Conservation (phyloP, 2,329 filamentous ascomycete species). For the Cryphonectria carpinicola region DNA sequence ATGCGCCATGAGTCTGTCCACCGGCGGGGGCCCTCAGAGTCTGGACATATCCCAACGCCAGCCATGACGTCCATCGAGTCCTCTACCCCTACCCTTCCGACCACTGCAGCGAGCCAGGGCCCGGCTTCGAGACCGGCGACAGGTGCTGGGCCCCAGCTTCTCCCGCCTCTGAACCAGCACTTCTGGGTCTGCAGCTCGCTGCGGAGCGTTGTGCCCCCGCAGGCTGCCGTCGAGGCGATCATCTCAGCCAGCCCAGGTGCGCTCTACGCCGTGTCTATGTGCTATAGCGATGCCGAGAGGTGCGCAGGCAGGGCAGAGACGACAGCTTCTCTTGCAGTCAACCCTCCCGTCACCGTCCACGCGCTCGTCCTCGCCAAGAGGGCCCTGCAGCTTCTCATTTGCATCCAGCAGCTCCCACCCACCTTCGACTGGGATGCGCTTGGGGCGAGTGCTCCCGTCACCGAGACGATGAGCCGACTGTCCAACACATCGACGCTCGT, state of each 20-base stretch:
- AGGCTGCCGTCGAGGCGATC: conserved; percentile 41
- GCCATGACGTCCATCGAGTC: conserved; percentile 29
- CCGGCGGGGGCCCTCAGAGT: conserved; percentile 22
- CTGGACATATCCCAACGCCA: conserved; percentile 31
- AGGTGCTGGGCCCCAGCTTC: conserved; percentile 28
- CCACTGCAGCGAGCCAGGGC: conserved; percentile 6
- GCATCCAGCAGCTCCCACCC: conserved; percentile 50
- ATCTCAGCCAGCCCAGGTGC: conserved; percentile 34
- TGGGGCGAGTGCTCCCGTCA: conserved; percentile 32
- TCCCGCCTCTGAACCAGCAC: conserved; percentile 33
- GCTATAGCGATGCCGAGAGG: conserved; percentile 39
- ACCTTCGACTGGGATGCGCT: conserved; percentile 36
- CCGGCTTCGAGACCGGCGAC: background rate
- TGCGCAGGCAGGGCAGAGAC: conserved; percentile 36
- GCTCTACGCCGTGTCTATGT: conserved; percentile 37
- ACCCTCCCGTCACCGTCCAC: conserved; percentile 45
- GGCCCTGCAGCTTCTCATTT: conserved; percentile 50
- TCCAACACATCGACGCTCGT: conserved; percentile 44
- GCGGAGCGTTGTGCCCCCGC: conserved; percentile 40
- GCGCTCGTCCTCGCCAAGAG: conserved; percentile 52
- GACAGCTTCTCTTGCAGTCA: conserved; percentile 31
- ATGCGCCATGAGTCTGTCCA: conserved; percentile 30
- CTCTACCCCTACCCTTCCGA: conserved; percentile 15
- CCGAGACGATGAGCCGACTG: conserved; percentile 39
- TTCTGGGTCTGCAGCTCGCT: conserved; percentile 40